These are phyloP conservation scores for Gigaspora rosea DNA, from an alignment of 192 early-diverging fungal species.

Conservation along the genomic window DNA sequence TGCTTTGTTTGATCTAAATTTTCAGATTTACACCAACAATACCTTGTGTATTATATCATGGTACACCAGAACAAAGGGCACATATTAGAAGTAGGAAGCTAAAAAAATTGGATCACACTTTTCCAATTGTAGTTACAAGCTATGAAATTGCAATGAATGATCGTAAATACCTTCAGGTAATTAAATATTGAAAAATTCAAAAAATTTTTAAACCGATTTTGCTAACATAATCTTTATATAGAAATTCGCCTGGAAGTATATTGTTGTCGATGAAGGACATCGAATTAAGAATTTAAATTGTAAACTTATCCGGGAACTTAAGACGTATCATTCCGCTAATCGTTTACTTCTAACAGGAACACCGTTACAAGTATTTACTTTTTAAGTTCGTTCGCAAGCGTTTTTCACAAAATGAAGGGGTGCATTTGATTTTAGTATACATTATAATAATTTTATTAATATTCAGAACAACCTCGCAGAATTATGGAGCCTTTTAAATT, in stretches of 20 bases:
- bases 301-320: slow-evolving; percentile 84
- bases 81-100: slow-evolving; percentile 69
- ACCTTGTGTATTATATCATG: slow-evolving; percentile 86
- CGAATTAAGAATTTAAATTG: slow-evolving; percentile 96
- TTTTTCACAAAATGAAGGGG: neutral
- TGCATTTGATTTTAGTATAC: neutral
- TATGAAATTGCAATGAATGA: slow-evolving; percentile 92
- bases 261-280: slow-evolving; percentile 96
- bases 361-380: slow-evolving; percentile 72
- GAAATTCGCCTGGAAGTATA: slow-evolving; percentile 80
- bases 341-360: slow-evolving; percentile 90
- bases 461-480: slow-evolving; percentile 86
- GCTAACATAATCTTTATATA: slow-evolving; percentile 31
- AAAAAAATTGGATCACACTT: slow-evolving; percentile 60
- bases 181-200: neutral
- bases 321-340: slow-evolving; percentile 81
- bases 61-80: slow-evolving; percentile 67
- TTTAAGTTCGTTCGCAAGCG: neutral
- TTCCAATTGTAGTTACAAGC: slow-evolving; percentile 87
- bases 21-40: slow-evolving; percentile 75
- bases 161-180: slow-evolving; percentile 64
- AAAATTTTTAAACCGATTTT: slow-evolving; percentile 4
- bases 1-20: neutral
- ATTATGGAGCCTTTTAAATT: slow-evolving; percentile 95
- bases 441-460: slow-evolving; percentile 10